Conservation (phyloP, 805 yeast genomes). For the Dipodascopsis tothii region DNA sequence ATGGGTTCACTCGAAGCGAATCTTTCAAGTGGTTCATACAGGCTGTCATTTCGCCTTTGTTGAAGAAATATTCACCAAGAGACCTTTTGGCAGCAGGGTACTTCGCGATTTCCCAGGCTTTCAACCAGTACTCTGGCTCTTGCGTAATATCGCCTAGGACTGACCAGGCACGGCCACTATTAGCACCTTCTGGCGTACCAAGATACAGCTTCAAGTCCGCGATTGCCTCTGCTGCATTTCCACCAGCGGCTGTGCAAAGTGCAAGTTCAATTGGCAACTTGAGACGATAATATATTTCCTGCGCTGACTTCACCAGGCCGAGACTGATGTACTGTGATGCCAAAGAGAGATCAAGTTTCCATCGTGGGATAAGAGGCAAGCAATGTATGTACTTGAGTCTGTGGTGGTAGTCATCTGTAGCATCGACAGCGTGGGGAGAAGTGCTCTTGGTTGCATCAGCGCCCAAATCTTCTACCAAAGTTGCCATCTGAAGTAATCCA, state of each 20-base stretch:
- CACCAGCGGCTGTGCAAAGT: slow-evolving; percentile 80
- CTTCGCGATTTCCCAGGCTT: slow-evolving; percentile 79
- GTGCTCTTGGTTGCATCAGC: slow-evolving; percentile 41
- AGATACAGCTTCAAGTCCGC: slow-evolving; percentile 50
- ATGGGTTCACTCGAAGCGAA: slow-evolving; percentile 63
- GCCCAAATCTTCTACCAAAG: slow-evolving; percentile 82
- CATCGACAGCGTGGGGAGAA: neutral
- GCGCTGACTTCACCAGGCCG: slow-evolving; percentile 79
- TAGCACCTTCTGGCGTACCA: slow-evolving; percentile 40
- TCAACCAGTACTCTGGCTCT: slow-evolving; percentile 69
- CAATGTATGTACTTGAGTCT: slow-evolving; percentile 66
- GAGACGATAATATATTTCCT: slow-evolving; percentile 78
- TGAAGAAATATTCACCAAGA: slow-evolving; percentile 62
- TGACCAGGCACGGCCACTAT: slow-evolving; percentile 75
- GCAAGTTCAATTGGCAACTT: slow-evolving; percentile 77
- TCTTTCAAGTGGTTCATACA: slow-evolving; percentile 68
- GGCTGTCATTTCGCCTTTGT: slow-evolving; percentile 40
- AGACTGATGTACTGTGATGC: slow-evolving; percentile 82
- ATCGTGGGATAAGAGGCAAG: slow-evolving; percentile 70
- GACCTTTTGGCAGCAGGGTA: slow-evolving; percentile 83
- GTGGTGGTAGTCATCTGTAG: slow-evolving; percentile 5
- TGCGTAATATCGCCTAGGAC: slow-evolving; percentile 78
- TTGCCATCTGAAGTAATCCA: slow-evolving; percentile 87
- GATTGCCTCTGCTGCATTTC: slow-evolving; percentile 57
- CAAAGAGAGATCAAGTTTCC: slow-evolving; percentile 72